phyloP scores from a whole-genome alignment of 805 yeast species.

The Candida koratica region DNA sequence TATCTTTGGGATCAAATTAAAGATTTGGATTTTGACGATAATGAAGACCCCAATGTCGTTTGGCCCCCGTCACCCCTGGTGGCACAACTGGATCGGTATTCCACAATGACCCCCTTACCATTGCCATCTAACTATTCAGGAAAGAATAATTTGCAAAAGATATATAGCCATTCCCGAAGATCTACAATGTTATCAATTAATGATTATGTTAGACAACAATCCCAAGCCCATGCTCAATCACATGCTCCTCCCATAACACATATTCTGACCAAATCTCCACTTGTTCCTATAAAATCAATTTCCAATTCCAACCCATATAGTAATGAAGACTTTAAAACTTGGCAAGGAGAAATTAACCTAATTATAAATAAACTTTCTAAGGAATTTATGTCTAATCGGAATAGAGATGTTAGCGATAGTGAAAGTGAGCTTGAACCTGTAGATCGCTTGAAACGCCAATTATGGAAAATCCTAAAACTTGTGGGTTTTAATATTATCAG shows the following conservation, averaged over 20 bases:
- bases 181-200: conserved; percentile 32
- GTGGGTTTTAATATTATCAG: conserved; percentile 27
- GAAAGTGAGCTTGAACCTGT: conserved; percentile 19
- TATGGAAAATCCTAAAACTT: conserved; percentile 22
- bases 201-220: conserved; percentile 34
- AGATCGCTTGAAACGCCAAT: conserved; percentile 20
- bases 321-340: conserved; percentile 41
- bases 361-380: conserved; percentile 43
- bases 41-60: conserved; percentile 17
- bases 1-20: conserved; percentile 71
- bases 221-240: conserved; percentile 17
- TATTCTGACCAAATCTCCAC: conserved; percentile 4
- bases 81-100: conserved; percentile 31
- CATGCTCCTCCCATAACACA: conserved; percentile 7
- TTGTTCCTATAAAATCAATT: neutral
- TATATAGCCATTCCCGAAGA: conserved; percentile 42
- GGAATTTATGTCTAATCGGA: conserved; percentile 26
- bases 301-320: conserved; percentile 1
- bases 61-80: conserved; percentile 36
- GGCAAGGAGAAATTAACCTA: conserved; percentile 53
- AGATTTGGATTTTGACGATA: conserved; percentile 38
- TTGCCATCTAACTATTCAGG: conserved; percentile 25
- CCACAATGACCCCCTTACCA: conserved; percentile 36
- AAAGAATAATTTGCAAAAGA: conserved; percentile 35
- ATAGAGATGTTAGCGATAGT: conserved; percentile 12